Conservation (phyloP, 768 basidiomycete species). For the Leccinellum albellum region DNA sequence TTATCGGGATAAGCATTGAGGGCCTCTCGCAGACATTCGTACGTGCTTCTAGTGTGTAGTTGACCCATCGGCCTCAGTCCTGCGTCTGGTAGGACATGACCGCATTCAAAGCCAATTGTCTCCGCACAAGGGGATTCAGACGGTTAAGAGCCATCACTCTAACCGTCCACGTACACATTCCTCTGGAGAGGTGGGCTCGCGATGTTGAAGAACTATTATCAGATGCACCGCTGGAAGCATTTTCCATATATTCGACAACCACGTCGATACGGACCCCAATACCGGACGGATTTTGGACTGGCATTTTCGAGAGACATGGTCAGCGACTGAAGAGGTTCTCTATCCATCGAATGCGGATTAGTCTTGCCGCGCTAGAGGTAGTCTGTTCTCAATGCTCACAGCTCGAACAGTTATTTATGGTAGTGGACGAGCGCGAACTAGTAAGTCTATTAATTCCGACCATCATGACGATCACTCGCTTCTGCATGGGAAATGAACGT, state of each 20-base stretch:
- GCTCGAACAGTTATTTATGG: slow-evolving; percentile 65
- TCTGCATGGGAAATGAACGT: background rate
- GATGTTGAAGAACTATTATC: slow-evolving; percentile 42
- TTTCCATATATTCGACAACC: slow-evolving; percentile 60
- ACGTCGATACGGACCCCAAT: slow-evolving; percentile 37
- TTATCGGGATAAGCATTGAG: slow-evolving; percentile 58
- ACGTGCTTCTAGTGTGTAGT: slow-evolving; percentile 17
- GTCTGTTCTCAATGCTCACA: slow-evolving; percentile 52
- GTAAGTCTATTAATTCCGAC: slow-evolving; percentile 30
- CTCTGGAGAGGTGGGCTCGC: slow-evolving; percentile 43
- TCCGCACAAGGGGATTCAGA: slow-evolving; percentile 33
- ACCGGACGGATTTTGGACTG: slow-evolving; percentile 47
- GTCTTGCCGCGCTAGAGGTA: slow-evolving; percentile 43
- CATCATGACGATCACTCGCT: background rate
- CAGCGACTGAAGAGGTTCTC: slow-evolving; percentile 52
- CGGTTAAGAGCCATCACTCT: slow-evolving; percentile 57
- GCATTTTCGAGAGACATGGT: slow-evolving; percentile 50
- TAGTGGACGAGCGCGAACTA: slow-evolving; percentile 43
- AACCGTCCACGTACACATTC: slow-evolving; percentile 39
- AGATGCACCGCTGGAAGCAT: slow-evolving; percentile 47
- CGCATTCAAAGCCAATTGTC: slow-evolving; percentile 40
- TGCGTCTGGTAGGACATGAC: slow-evolving; percentile 46
- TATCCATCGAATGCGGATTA: slow-evolving; percentile 60
- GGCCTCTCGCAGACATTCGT: slow-evolving; percentile 61
- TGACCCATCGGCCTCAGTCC: background rate